Conservation (phyloP, 441 rosid genomes). For the Syzygium syzygioides region DNA sequence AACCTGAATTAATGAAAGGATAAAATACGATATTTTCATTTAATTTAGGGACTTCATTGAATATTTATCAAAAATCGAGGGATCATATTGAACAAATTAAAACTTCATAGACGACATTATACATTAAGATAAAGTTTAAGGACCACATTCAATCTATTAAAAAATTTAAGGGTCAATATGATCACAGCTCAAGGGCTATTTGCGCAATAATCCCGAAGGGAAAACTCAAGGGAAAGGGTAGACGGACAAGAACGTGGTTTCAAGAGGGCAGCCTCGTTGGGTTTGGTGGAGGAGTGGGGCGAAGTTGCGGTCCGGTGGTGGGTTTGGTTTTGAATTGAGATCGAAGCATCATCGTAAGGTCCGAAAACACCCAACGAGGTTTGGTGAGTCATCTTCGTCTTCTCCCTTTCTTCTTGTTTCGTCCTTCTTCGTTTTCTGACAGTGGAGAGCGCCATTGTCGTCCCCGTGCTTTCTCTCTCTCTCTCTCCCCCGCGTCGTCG, state of each 20-base stretch:
- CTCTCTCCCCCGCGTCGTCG: neutral
- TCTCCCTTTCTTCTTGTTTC: neutral
- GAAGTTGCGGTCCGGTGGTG: neutral
- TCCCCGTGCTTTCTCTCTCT: neutral
- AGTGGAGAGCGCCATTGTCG: neutral
- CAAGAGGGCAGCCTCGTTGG: neutral
- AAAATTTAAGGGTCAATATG: no score
- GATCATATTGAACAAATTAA: no score
- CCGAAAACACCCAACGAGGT: neutral
- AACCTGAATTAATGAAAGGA: no score
- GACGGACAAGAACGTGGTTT: neutral
- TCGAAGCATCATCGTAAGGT: neutral
- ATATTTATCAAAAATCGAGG: no score
- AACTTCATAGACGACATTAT: no score
- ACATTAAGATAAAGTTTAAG: no score
- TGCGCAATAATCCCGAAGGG: no score
- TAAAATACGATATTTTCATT: no score
- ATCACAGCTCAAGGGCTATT: no score
- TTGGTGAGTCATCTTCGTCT: neutral
- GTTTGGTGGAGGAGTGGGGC: neutral
- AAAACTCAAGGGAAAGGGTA: neutral
- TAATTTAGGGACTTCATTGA: no score
- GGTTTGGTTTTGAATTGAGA: neutral
- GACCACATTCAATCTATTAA: no score
- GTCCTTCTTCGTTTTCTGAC: neutral